Conservation (phyloP, 2,329 filamentous ascomycete species). For the Ilyonectria sp. region DNA sequence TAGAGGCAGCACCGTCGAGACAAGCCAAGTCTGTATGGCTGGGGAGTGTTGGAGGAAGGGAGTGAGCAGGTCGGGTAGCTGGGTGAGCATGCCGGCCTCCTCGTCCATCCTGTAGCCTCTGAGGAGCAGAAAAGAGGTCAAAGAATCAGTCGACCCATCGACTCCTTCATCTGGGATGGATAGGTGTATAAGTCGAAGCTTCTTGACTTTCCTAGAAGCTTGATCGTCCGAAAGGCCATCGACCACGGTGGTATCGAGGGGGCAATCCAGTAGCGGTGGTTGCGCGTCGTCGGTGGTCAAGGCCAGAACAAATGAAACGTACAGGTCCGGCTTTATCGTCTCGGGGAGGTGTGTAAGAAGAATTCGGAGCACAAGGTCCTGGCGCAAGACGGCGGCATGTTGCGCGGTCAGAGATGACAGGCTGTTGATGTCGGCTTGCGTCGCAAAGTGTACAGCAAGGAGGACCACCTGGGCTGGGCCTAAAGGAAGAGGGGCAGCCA, state of each 20-base stretch:
- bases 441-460: conserved; percentile 79
- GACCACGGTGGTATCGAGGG: conserved; percentile 71
- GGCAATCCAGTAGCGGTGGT: conserved; percentile 56
- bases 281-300: conserved; percentile 66
- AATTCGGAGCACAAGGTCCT: conserved; percentile 78
- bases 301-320: conserved; percentile 73
- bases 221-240: conserved; percentile 73
- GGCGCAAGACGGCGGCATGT: conserved; percentile 71
- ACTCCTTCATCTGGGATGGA: conserved; percentile 62
- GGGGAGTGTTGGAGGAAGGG: conserved; percentile 77
- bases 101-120: conserved; percentile 79
- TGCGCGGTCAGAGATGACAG: conserved; percentile 73
- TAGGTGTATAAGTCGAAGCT: conserved; percentile 75
- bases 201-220: conserved; percentile 75
- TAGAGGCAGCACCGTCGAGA: conserved; percentile 78
- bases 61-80: conserved; percentile 76
- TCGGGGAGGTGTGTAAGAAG: conserved; percentile 85
- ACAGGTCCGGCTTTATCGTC: conserved; percentile 73
- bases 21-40: conserved; percentile 76
- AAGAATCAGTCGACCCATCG: conserved; percentile 66
- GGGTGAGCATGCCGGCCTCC: conserved; percentile 79
- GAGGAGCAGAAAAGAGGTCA: conserved; percentile 77
- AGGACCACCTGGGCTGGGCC: conserved; percentile 80
- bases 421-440: conserved; percentile 74
- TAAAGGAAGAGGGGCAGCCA: conserved; percentile 56